These are phyloP conservation scores for Furcasterigmium furcatum DNA, from an alignment of 2,329 filamentous ascomycete genomes.

Conservation along the genomic window DNA sequence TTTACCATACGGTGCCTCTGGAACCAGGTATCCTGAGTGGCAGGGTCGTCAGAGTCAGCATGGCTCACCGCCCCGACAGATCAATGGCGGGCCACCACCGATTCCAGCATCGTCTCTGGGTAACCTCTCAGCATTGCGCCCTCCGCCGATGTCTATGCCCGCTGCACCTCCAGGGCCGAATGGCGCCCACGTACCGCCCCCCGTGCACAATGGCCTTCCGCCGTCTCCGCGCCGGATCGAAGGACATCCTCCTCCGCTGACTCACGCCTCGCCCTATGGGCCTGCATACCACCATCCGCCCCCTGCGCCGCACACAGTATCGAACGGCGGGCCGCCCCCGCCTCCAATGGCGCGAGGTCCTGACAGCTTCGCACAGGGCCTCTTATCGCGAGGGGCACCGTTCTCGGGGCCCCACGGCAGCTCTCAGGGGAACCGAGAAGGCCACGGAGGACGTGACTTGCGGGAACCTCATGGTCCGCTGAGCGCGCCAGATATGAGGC, in stretches of 20 bases:
- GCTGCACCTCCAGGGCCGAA: constrained; percentile 35
- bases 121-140: constrained; percentile 44
- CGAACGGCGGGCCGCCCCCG: constrained; percentile 36
- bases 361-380: constrained; percentile 43
- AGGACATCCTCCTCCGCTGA: constrained; percentile 17
- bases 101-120: constrained; percentile 23
- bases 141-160: constrained; percentile 41
- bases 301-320: constrained; percentile 18
- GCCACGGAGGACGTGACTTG: constrained; percentile 14
- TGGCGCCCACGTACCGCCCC: constrained; percentile 30
- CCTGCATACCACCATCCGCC: constrained; percentile 24
- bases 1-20: constrained; percentile 24
- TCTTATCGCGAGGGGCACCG: constrained; percentile 36
- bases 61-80: constrained; percentile 41
- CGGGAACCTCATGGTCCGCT: constrained; percentile 15
- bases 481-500: constrained; percentile 15
- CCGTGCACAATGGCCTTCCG: constrained; percentile 41
- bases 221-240: constrained; percentile 44
- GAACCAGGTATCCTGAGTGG: constrained; percentile 35
- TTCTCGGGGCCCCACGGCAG: constrained; percentile 42
- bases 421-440: constrained; percentile 38
- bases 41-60: constrained; percentile 45
- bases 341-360: constrained; percentile 31
- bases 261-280: constrained; percentile 17
- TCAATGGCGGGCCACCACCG: constrained; percentile 44